Conservation (phyloP, 1,284 basidiomycete genomes). For the Sanguinoderma infundibulare region DNA sequence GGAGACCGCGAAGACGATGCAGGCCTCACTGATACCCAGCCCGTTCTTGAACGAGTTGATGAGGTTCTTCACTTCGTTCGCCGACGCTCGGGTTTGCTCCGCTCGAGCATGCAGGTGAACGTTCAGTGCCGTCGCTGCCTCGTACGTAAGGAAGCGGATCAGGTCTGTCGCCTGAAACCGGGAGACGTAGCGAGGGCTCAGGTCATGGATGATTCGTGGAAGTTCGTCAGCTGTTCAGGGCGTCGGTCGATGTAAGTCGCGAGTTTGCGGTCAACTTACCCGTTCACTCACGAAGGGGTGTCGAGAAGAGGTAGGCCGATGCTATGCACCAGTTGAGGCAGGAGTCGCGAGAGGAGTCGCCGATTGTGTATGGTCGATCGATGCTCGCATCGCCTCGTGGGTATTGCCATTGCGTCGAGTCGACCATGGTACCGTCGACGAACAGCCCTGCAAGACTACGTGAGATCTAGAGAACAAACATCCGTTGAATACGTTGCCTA, state of each 20-base stretch:
- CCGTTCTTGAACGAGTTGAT: conserved; percentile 62
- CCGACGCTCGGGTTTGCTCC: conserved; percentile 30
- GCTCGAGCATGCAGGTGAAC: conserved; percentile 56
- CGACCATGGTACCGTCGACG: conserved; percentile 68
- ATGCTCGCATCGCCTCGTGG: conserved; percentile 51
- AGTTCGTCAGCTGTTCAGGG: conserved; percentile 60
- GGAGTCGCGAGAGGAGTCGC: conserved; percentile 47
- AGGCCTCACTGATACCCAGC: conserved; percentile 46
- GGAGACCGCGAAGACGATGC: conserved; percentile 56
- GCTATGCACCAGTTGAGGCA: conserved; percentile 72
- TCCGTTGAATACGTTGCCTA: conserved; percentile 40
- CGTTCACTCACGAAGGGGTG: conserved; percentile 56
- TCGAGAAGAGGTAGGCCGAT: conserved; percentile 64
- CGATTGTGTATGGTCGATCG: conserved; percentile 54
- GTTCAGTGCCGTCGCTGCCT: conserved; percentile 76
- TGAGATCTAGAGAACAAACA: neutral
- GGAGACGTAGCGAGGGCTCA: conserved; percentile 75
- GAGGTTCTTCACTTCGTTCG: conserved; percentile 40
- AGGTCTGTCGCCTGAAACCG: conserved; percentile 69
- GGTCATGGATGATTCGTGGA: conserved; percentile 72
- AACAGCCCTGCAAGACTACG: conserved; percentile 63
- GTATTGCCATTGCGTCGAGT: conserved; percentile 64
- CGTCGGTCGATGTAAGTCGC: neutral
- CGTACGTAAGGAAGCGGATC: conserved; percentile 77
- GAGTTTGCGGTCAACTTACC: conserved; percentile 1